Percentiles rank a stretch among this genome's conserved stretches.
These are phyloP conservation scores for Hygrophorus russula DNA, from an alignment of 768 basidiomycete species.

Conservation along the genomic window DNA sequence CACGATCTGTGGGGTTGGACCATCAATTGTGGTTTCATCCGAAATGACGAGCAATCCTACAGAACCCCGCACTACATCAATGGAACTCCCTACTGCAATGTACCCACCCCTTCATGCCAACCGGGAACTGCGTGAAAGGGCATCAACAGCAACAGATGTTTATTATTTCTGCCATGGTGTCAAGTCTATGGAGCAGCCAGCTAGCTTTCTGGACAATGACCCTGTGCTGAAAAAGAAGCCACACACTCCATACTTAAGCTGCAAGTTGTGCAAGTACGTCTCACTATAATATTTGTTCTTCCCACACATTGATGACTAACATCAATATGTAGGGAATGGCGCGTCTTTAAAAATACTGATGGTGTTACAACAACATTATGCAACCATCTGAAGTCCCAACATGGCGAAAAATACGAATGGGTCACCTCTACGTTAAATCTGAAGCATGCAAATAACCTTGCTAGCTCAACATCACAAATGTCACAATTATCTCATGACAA, in stretches of 20 bases:
- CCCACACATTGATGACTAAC: background rate
- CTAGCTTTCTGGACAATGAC: background rate
- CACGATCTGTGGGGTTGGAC: background rate
- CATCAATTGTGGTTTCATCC: background rate
- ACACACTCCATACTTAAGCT: conserved; percentile 8
- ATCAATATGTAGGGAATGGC: conserved; percentile 5
- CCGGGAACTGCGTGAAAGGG: background rate
- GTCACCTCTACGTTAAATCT: conserved; percentile 8
- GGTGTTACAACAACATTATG: conserved; percentile 14
- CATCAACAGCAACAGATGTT: conserved; percentile 10
- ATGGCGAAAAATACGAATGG: conserved; percentile 9
- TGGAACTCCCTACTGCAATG: too few species aligned
- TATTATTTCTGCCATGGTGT: conserved; percentile 12
- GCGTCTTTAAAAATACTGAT: conserved; percentile 11
- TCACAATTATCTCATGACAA: background rate
- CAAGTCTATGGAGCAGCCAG: conserved; percentile 5
- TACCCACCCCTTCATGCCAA: background rate
- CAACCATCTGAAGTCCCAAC: conserved; percentile 13
- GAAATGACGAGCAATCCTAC: background rate
- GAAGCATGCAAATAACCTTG: conserved; percentile 5
- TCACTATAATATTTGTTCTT: conserved; percentile 12
- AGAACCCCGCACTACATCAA: background rate
- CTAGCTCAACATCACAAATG: background rate
- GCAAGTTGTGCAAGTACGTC: conserved; percentile 19
- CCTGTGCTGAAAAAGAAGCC: conserved; percentile 7